A percentile compares a stretch with the other conserved stretches of the same genome.
These are phyloP conservation scores for Lactuca saligna DNA, from an alignment of 129 eudicot genomes.

Conservation along the genomic window DNA sequence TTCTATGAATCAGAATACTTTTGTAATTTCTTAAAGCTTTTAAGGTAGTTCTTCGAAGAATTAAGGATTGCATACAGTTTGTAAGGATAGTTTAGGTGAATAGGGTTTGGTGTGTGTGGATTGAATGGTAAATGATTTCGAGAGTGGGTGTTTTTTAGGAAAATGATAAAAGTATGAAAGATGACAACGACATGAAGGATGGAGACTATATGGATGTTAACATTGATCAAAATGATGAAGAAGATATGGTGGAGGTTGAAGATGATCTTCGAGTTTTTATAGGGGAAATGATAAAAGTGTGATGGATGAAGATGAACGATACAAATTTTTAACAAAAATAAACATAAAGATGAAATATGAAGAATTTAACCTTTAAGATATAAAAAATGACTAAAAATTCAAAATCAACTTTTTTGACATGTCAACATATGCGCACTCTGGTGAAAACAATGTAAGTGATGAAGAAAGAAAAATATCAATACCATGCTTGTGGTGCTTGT, in stretches of 20 bases:
- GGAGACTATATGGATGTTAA: too few species aligned
- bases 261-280: neutral
- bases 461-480: too few species aligned
- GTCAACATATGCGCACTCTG: too few species aligned
- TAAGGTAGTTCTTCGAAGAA: conserved; percentile 69
- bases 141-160: conserved; percentile 21
- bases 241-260: too few species aligned
- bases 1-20: conserved; percentile 66
- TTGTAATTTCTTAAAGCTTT: conserved; percentile 72
- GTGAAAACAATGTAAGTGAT: too few species aligned
- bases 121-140: conserved; percentile 51
- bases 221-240: too few species aligned
- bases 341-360: too few species aligned
- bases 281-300: conserved; percentile 11
- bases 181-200: neutral
- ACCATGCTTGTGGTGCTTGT: too few species aligned
- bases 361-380: too few species aligned
- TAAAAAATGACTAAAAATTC: too few species aligned
- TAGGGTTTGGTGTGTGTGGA: conserved; percentile 40
- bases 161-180: conserved; percentile 7
- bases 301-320: conserved; percentile 2
- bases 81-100: conserved; percentile 32
- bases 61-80: conserved; percentile 41
- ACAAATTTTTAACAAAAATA: too few species aligned
- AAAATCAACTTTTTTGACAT: too few species aligned